phyloP scores from a whole-genome alignment of 1,284 basidiomycete species.

The Cryptococcus sp. region DNA sequence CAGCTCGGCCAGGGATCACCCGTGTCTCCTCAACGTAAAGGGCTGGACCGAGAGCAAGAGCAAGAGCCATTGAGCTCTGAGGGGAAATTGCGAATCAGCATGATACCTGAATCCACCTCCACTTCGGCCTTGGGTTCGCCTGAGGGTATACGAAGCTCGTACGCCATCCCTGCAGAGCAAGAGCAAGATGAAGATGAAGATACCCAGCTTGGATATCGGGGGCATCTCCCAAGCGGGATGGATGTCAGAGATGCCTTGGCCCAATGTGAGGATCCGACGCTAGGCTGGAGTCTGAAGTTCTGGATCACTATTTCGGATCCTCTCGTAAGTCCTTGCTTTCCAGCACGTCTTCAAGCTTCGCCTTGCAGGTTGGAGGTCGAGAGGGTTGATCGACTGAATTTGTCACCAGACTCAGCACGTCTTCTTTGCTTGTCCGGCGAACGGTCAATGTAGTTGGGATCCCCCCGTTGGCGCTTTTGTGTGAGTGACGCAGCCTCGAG shows the following conservation, averaged over 20 bases:
- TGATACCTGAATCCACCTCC: too few relatives aligned
- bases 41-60: too few relatives aligned
- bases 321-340: conserved; percentile 27
- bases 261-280: conserved; percentile 43
- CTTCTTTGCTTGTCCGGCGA: conserved; percentile 87
- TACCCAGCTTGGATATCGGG: conserved; percentile 18
- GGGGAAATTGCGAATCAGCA: too few relatives aligned
- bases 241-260: conserved; percentile 41
- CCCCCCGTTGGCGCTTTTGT: conserved; percentile 86
- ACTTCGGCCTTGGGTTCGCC: too few relatives aligned
- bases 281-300: conserved; percentile 50
- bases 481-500: conserved; percentile 51
- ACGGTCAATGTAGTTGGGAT: conserved; percentile 83
- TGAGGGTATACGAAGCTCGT: not conserved
- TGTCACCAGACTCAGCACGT: conserved; percentile 68
- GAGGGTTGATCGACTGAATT: not conserved
- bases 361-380: not conserved
- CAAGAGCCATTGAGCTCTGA: too few relatives aligned
- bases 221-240: conserved; percentile 26
- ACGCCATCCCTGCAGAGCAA: not conserved
- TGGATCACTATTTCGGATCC: conserved; percentile 54
- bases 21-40: too few relatives aligned
- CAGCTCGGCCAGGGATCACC: not conserved
- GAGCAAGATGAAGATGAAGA: not conserved
- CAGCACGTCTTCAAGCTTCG: not conserved